A percentile compares a stretch with the other conserved stretches of the same genome.
Conservation (phyloP, 2,329 filamentous ascomycete genomes). For the Trichophyton rubrum region DNA sequence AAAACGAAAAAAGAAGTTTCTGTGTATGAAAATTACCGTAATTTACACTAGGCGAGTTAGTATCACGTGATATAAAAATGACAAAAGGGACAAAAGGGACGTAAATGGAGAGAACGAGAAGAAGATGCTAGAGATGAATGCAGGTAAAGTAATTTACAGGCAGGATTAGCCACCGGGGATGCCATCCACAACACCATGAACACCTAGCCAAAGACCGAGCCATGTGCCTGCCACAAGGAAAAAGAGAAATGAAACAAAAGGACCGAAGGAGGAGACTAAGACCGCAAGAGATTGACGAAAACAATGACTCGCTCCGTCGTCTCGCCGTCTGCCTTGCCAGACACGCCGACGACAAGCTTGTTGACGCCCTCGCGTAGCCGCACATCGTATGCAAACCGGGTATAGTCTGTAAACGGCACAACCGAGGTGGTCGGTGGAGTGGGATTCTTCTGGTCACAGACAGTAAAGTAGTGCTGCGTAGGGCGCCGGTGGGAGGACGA, state of each 20-base stretch:
- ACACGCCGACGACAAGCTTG: constrained; percentile 62
- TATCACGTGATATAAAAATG: not conserved
- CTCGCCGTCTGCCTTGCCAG: constrained; percentile 47
- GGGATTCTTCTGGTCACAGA: constrained; percentile 45
- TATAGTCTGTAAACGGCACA: constrained; percentile 36
- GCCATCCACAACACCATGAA: not conserved
- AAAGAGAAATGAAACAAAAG: not conserved
- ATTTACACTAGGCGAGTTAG: not conserved
- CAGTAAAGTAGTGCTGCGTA: constrained; percentile 62
- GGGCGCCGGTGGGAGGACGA: constrained; percentile 53
- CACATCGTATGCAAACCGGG: constrained; percentile 62
- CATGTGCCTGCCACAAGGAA: not conserved
- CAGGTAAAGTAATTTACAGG: not conserved
- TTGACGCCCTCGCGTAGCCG: constrained; percentile 61
- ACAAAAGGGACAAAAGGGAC: not conserved
- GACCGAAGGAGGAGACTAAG: constrained; percentile 18
- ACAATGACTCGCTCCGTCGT: constrained; percentile 59
- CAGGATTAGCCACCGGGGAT: not conserved
- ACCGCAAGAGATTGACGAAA: constrained; percentile 56
- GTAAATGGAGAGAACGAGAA: not conserved
- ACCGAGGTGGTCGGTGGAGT: constrained; percentile 50
- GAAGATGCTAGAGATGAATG: not conserved
- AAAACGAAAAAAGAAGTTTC: not conserved
- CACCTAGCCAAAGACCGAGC: not conserved
- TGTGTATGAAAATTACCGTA: not conserved